Evolutionary conservation across 164 flowering plant genomes (phyloP).

Genomic region (Protea cynaroides): DNA sequence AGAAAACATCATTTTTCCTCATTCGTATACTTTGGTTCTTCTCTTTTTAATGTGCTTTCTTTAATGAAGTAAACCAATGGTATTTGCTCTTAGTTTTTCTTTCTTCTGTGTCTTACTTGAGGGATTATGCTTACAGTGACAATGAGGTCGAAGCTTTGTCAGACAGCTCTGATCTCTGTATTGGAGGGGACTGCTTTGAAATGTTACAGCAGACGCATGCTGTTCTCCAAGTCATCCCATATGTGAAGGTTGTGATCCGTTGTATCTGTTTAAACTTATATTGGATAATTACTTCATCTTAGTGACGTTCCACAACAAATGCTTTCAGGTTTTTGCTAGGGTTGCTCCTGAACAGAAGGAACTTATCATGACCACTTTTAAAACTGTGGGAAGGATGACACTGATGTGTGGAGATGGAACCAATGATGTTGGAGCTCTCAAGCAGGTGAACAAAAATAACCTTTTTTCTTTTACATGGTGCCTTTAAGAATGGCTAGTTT

Average conservation of each 20-base stretch:
- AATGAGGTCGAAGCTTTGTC: constrained; percentile 68
- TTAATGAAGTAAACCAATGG: not conserved
- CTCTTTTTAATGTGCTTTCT: not conserved
- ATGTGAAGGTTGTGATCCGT: constrained; percentile 54
- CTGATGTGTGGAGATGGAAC: constrained; percentile 99
- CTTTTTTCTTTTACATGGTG: no score
- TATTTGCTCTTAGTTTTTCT: not conserved
- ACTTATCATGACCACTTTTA: constrained; percentile 86
- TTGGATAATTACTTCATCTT: constrained; percentile 3
- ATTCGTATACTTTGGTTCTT: not conserved
- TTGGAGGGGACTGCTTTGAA: constrained; percentile 92
- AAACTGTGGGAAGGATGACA: constrained; percentile 84
- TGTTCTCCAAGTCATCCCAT: constrained; percentile 75
- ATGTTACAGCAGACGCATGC: constrained; percentile 73
- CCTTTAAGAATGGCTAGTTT: no score
- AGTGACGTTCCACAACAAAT: not conserved
- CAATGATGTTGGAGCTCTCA: constrained; percentile 96
- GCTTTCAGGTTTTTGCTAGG: constrained; percentile 85
- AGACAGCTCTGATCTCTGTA: constrained; percentile 75
- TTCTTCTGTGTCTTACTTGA: not conserved
- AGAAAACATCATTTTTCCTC: not conserved
- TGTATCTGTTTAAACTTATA: not conserved
- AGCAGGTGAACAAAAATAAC: constrained; percentile 82
- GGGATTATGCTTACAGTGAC: constrained; percentile 32
- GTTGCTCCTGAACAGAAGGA: constrained; percentile 99